Evolutionary conservation across 306 rosid species (phyloP).

Genomic region (Cicer pinnatifidum): DNA sequence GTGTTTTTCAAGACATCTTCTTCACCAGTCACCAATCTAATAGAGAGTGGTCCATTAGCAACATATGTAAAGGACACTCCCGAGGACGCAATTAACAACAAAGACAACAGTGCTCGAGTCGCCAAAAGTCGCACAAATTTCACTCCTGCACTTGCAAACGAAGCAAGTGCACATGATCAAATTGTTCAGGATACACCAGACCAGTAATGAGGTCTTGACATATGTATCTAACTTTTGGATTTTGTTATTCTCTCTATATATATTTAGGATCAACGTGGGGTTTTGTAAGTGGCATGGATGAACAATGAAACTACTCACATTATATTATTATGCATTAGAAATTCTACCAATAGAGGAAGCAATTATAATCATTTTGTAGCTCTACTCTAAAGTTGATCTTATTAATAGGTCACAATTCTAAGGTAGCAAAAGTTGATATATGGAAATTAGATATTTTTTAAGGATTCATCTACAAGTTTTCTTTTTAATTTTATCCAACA

Average conservation of each 20-base stretch:
- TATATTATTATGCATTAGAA: slow-evolving; percentile 14
- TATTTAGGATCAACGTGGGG: slow-evolving; percentile 9
- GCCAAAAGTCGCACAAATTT: slow-evolving; percentile 38
- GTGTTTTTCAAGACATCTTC: slow-evolving; percentile 45
- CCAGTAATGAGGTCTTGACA: slow-evolving; percentile 39
- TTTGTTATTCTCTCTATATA: not conserved
- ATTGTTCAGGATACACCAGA: slow-evolving; percentile 47
- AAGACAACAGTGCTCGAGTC: slow-evolving; percentile 1
- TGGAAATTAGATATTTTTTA: no score
- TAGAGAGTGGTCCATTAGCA: slow-evolving; percentile 34
- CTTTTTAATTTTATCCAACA: no score
- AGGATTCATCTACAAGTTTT: no score
- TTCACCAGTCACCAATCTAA: slow-evolving; percentile 45
- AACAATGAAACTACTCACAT: slow-evolving; percentile 22
- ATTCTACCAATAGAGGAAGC: slow-evolving; percentile 4
- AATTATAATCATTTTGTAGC: slow-evolving; percentile 18
- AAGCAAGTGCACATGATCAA: slow-evolving; percentile 44
- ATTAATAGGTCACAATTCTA: slow-evolving; percentile 17
- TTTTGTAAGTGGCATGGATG: not conserved
- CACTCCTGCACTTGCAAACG: slow-evolving; percentile 23
- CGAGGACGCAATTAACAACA: slow-evolving; percentile 35
- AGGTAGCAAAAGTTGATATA: slow-evolving; percentile 31
- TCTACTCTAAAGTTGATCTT: slow-evolving; percentile 38
- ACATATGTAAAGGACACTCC: slow-evolving; percentile 40
- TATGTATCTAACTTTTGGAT: not conserved